Percentiles rank a stretch among this genome's conserved stretches.
phyloP scores from a whole-genome alignment of 2,329 filamentous ascomycete species.

The Aspergillus proliferans region DNA sequence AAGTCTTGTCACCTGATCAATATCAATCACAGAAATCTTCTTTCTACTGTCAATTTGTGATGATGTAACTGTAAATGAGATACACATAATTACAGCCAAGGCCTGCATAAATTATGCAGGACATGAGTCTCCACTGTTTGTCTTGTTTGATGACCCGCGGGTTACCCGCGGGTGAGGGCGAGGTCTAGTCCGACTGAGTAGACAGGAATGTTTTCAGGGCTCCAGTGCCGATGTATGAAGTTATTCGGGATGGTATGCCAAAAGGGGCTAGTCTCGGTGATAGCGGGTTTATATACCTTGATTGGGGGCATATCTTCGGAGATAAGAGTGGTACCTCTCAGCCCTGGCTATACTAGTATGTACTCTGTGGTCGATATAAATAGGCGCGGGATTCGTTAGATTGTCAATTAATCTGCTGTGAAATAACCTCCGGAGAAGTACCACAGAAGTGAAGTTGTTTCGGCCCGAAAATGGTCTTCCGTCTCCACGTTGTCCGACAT shows the following conservation, averaged over 20 bases:
- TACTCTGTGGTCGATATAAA: neutral
- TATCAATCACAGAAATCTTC: too few species aligned
- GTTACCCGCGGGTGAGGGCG: too few species aligned
- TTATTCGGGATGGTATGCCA: neutral
- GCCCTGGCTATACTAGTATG: neutral
- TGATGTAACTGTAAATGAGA: too few species aligned
- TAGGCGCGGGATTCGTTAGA: neutral
- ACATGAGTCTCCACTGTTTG: too few species aligned
- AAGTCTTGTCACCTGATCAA: too few species aligned
- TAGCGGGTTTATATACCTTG: neutral
- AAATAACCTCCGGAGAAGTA: too few species aligned
- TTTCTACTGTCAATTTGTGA: too few species aligned
- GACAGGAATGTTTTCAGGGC: neutral
- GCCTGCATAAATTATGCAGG: too few species aligned
- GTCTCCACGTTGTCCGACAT: conserved; percentile 11
- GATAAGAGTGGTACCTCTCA: neutral
- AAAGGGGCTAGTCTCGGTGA: neutral
- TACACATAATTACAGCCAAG: too few species aligned
- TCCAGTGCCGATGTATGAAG: neutral
- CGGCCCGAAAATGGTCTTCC: neutral
- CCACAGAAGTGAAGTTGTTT: too few species aligned
- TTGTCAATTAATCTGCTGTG: too few species aligned
- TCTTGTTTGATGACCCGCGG: too few species aligned
- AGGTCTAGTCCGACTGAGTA: neutral
- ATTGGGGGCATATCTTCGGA: neutral